Conservation (phyloP, 805 yeast species). For the Torulaspora quercuum region DNA sequence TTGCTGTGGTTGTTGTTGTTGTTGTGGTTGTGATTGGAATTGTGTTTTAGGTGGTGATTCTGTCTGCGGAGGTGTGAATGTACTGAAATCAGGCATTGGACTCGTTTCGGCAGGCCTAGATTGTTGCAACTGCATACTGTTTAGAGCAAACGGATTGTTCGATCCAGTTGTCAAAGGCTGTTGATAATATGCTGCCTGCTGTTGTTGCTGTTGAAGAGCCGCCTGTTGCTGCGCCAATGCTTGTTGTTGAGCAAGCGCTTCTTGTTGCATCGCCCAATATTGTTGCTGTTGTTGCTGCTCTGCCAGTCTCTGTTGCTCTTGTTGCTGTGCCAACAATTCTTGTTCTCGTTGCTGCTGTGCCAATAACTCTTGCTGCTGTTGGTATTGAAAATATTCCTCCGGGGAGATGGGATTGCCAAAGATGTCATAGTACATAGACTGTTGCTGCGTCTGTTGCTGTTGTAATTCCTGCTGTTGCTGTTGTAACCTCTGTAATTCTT, state of each 20-base stretch:
- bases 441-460: conserved; percentile 31
- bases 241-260: conserved; percentile 36
- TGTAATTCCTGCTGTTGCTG: conserved; percentile 27
- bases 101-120: conserved; percentile 9
- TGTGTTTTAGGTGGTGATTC: conserved; percentile 10
- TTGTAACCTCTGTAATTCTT: conserved; percentile 26
- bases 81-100: conserved; percentile 8
- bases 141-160: conserved; percentile 72
- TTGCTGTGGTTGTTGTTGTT: conserved; percentile 22
- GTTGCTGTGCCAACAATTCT: conserved; percentile 29
- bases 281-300: conserved; percentile 32
- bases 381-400: conserved; percentile 37
- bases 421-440: conserved; percentile 34
- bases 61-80: conserved; percentile 6
- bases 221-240: conserved; percentile 29
- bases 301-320: conserved; percentile 23
- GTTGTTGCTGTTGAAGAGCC: conserved; percentile 36
- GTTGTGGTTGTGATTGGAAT: conserved; percentile 24
- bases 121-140: conserved; percentile 18
- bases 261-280: conserved; percentile 29
- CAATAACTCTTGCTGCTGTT: conserved; percentile 31
- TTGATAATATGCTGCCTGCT: conserved; percentile 42
- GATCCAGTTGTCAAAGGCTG: conserved; percentile 65
- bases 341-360: conserved; percentile 32
- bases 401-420: conserved; percentile 38